Percentiles rank a stretch among this genome's conserved stretches.
Conservation (phyloP, 306 rosid genomes). For the Acacia crassicarpa region DNA sequence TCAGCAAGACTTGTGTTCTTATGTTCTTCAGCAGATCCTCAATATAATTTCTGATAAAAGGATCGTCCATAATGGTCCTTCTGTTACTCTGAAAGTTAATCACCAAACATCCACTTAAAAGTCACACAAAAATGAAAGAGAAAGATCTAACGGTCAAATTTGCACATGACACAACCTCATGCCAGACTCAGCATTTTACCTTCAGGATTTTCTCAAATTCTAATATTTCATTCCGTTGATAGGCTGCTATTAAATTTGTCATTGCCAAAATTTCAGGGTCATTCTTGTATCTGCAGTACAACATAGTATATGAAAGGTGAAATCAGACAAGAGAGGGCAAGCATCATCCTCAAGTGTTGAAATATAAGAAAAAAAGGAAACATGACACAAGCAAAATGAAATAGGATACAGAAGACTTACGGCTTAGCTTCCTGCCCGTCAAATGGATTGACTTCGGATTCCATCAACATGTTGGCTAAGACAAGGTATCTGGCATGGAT, state of each 20-base stretch:
- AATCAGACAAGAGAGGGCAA: conserved; percentile 2
- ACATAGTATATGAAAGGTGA: conserved; percentile 25
- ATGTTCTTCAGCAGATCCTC: conserved; percentile 97
- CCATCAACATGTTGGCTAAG: conserved; percentile 83
- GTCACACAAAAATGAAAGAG: conserved; percentile 21
- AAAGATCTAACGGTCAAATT: conserved; percentile 9
- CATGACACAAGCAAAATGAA: background rate
- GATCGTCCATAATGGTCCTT: conserved; percentile 97
- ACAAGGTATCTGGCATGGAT: conserved; percentile 69
- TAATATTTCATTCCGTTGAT: conserved; percentile 93
- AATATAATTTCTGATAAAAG: conserved; percentile 88
- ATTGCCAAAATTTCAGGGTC: conserved; percentile 98
- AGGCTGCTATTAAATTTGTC: conserved; percentile 98
- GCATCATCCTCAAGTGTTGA: conserved; percentile 7
- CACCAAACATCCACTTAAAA: conserved; percentile 24
- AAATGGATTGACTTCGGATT: conserved; percentile 67
- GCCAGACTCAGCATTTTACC: conserved; percentile 42
- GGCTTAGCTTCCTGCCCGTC: conserved; percentile 75
- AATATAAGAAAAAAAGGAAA: background rate
- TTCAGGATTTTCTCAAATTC: conserved; percentile 96
- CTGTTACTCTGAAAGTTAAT: conserved; percentile 63
- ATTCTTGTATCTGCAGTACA: conserved; percentile 76
- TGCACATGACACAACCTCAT: conserved; percentile 12
- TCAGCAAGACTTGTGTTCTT: conserved; percentile 95
- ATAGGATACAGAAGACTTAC: conserved; percentile 39